phyloP scores from a whole-genome alignment of 306 rosid genomes.

The Betula pendula region DNA sequence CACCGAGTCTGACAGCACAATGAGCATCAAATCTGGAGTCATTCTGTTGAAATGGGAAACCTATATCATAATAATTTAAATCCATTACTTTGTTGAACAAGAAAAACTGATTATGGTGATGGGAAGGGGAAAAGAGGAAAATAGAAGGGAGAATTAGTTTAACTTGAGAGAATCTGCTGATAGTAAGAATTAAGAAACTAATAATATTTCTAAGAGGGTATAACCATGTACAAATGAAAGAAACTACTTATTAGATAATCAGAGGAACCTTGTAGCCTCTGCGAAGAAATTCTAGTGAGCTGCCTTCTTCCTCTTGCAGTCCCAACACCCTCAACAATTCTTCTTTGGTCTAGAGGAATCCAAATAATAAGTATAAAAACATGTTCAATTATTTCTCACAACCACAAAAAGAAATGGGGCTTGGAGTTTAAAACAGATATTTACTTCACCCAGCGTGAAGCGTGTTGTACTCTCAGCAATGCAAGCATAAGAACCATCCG shows the following conservation, averaged over 20 bases:
- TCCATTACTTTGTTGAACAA: not conserved
- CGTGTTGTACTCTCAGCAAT: slow-evolving; percentile 88
- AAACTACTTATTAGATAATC: slow-evolving; percentile 15
- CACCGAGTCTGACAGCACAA: not conserved
- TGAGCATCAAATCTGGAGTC: not conserved
- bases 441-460: slow-evolving; percentile 89
- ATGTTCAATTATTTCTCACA: slow-evolving; percentile 2
- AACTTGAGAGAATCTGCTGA: not conserved
- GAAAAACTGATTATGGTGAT: not conserved
- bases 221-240: slow-evolving; percentile 21
- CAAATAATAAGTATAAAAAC: slow-evolving; percentile 35
- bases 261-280: slow-evolving; percentile 86
- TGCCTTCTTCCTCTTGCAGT: slow-evolving; percentile 87
- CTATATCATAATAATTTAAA: not conserved
- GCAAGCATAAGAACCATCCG: slow-evolving; percentile 89
- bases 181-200: not conserved
- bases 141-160: not conserved
- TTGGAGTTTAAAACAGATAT: slow-evolving; percentile 27
- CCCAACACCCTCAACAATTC: slow-evolving; percentile 92
- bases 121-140: not conserved
- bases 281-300: slow-evolving; percentile 91
- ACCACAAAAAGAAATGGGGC: slow-evolving; percentile 22
- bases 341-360: slow-evolving; percentile 69
- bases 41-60: not conserved
- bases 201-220: slow-evolving; percentile 3